Base-by-base conservation (phyloP, 2,329 filamentous ascomycete species). In the Lasiodiplodia sp. region DNA sequence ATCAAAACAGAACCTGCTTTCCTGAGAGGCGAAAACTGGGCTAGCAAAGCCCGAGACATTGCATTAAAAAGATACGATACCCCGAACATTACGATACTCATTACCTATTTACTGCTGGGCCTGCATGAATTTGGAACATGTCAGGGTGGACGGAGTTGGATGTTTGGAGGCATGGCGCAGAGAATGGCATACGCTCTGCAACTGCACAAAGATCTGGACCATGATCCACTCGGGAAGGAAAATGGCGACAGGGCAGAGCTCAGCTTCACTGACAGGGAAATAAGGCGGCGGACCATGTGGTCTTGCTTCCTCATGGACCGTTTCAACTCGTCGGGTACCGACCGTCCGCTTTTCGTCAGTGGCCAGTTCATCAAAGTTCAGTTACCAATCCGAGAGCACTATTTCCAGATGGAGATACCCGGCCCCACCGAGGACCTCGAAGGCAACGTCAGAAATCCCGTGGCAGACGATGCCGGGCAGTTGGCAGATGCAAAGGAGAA, bases 61-160 rank as follows among this genome's bases (percentile, higher is more conserved):
- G 91, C 96, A 25, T 87, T 93, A 52, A 92, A 90, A 75, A 88
- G 94, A 73, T 97, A 97, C 75, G 96, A 98, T 76, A 93, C 93
- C 82, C 95, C 96, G 0, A 98, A 97, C 77, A 96, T 98, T 71
- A 98, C 95, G 2, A 97, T 97, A 52, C 81, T 99, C 56, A 97
- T 94, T 5, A 96, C 95, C 57, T 91, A 97, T 70, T 80, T 98
- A 10, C 88, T 98, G 21, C 86, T 98, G 18, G 94, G 94, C 3
- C 84, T 99, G 47, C 95, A 99, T 77, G 95, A 97, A 75, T 98
- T 98, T 74, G 96, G 96, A 67, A 98, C 95, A 14, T 98, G 96
- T 76, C 95, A 98, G 78, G 96, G 96, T 68, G 95, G 94, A 16
- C 88, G 95, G 72, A 97, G 94, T 78, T 99, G 96, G 96, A 93